Percentiles rank a stretch among this genome's conserved stretches.
Conservation (phyloP, 441 rosid genomes). For the Croton laevigatus region DNA sequence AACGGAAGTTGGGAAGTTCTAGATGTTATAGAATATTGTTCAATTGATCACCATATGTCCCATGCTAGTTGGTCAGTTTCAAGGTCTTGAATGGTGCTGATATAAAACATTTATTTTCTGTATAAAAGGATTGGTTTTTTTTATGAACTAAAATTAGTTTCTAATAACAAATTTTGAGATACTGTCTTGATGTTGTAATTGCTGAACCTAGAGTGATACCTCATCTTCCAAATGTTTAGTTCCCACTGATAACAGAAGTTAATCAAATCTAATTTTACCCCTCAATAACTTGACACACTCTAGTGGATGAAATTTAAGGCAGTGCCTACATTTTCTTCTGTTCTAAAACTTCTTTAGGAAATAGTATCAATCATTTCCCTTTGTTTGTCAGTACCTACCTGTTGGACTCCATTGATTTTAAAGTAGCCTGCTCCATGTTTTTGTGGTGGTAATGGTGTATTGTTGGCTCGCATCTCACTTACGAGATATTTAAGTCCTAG, state of each 20-base stretch:
- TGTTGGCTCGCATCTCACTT: neutral
- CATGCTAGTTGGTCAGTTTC: neutral
- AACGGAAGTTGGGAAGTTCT: neutral
- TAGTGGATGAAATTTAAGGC: slow-evolving; percentile 3
- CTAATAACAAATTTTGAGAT: neutral
- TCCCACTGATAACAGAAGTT: neutral
- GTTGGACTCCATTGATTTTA: neutral
- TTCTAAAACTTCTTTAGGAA: neutral
- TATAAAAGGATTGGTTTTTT: neutral
- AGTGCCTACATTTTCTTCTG: neutral
- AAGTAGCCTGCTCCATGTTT: neutral
- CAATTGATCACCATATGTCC: neutral
- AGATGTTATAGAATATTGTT: neutral
- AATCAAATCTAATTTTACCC: neutral
- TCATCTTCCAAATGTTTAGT: neutral
- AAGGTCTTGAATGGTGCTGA: neutral
- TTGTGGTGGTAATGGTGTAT: neutral
- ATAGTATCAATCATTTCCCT: neutral
- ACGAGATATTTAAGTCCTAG: neutral
- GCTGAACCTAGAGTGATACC: neutral
- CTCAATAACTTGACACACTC: neutral
- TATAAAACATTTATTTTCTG: neutral
- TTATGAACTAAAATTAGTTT: neutral
- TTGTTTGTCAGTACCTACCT: neutral
- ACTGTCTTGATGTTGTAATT: neutral